These are phyloP conservation scores for Acanthamoeba divionensis DNA, from an alignment of 208 protist species.

Conservation along the genomic window DNA sequence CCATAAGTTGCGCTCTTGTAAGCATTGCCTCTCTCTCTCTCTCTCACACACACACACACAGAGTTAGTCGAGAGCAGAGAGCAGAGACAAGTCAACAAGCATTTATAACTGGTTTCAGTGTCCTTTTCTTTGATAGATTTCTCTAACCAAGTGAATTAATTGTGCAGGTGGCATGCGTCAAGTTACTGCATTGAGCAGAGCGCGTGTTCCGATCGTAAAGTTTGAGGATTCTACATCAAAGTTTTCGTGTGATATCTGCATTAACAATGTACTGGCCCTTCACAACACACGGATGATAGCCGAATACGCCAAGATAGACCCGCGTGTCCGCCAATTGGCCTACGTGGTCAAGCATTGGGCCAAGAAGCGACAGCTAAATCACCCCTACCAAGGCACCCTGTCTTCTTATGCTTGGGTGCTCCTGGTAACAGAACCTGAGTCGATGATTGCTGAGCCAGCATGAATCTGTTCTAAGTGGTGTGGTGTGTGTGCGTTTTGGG, in stretches of 20 bases:
- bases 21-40: neutral
- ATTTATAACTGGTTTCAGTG: neutral
- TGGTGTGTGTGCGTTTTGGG: neutral
- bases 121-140: neutral
- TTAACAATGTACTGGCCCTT: constrained; percentile 68
- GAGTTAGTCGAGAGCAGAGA: no score
- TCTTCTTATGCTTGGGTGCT: constrained; percentile 73
- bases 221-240: constrained; percentile 53
- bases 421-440: neutral
- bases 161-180: constrained; percentile 56
- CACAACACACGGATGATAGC: constrained; percentile 27
- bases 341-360: constrained; percentile 73
- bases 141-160: neutral
- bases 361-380: constrained; percentile 65
- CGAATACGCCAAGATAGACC: constrained; percentile 31
- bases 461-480: no score
- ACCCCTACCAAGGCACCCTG: constrained; percentile 68
- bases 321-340: constrained; percentile 52
- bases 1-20: constrained; percentile 50
- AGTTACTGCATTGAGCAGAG: constrained; percentile 61
- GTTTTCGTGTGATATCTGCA: constrained; percentile 74
- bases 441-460: neutral
- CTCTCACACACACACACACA: neutral
- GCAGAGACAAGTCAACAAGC: no score
- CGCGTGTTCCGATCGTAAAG: constrained; percentile 71